Evolutionary conservation across 2,329 filamentous ascomycete species (phyloP).

Genomic region (Talaromyces verruculosus): DNA sequence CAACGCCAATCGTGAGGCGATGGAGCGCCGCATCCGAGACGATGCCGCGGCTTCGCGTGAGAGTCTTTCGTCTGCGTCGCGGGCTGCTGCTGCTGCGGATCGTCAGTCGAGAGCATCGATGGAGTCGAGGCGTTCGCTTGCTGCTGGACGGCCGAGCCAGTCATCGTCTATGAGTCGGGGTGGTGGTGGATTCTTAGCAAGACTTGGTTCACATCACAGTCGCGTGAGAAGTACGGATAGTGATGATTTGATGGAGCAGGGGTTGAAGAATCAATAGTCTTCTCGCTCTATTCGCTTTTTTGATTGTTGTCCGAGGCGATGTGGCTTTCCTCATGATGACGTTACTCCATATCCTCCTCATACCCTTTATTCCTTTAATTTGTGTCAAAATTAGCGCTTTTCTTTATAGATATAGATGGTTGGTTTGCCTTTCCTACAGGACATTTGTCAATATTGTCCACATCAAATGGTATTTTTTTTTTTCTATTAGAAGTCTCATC

Average conservation of each 20-base stretch:
- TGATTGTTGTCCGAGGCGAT: not conserved
- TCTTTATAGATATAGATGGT: not conserved
- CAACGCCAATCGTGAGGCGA: constrained; percentile 40
- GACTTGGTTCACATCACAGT: constrained; percentile 38
- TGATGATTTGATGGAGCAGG: constrained; percentile 50
- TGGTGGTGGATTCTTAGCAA: constrained; percentile 62
- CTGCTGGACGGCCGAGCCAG: constrained; percentile 29
- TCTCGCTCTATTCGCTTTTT: too few species aligned
- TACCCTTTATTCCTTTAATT: not conserved
- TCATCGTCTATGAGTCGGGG: constrained; percentile 42
- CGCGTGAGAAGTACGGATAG: constrained; percentile 23
- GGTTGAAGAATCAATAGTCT: constrained; percentile 23
- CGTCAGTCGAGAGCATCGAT: constrained; percentile 23
- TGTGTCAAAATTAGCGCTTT: not conserved
- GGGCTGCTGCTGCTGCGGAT: constrained; percentile 23
- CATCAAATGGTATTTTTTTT: not conserved
- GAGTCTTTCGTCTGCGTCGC: constrained; percentile 27
- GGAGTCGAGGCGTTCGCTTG: constrained; percentile 27
- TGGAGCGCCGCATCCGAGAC: constrained; percentile 42
- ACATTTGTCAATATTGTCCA: not conserved
- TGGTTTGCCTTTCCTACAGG: not conserved
- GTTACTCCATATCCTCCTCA: not conserved
- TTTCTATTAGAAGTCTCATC: not conserved
- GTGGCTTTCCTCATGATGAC: constrained; percentile 2
- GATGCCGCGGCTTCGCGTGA: constrained; percentile 25